Evolutionary conservation across 805 yeast species (phyloP).

Genomic region (Ogataea thermomethanolica): DNA sequence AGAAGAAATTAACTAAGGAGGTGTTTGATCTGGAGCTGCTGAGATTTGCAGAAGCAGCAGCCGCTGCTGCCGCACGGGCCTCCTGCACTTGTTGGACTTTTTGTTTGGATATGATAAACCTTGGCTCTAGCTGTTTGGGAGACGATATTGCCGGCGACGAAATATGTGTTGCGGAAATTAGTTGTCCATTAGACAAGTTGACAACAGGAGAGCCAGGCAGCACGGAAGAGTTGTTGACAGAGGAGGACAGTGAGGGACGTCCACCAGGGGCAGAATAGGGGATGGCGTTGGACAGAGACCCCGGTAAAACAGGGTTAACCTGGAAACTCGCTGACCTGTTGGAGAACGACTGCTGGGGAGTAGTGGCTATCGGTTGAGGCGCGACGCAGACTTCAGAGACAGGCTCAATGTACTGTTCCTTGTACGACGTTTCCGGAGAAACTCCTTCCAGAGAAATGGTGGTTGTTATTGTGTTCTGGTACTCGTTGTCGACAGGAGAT

Average conservation of each 20-base stretch:
- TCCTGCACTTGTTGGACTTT: slow-evolving; percentile 57
- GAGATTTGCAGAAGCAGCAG: slow-evolving; percentile 6
- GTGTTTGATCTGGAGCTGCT: slow-evolving; percentile 38
- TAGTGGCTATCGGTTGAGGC: slow-evolving; percentile 12
- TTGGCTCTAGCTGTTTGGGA: slow-evolving; percentile 67
- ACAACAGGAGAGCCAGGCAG: slow-evolving; percentile 8
- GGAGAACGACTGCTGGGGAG: slow-evolving; percentile 11
- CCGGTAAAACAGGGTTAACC: slow-evolving; percentile 23
- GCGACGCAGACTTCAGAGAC: slow-evolving; percentile 5
- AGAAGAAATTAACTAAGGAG: slow-evolving; percentile 49
- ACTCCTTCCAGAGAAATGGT: slow-evolving; percentile 34
- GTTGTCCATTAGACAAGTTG: slow-evolving; percentile 52
- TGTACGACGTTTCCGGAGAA: slow-evolving; percentile 28
- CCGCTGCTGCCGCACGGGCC: slow-evolving; percentile 34
- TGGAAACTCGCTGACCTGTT: slow-evolving; percentile 15
- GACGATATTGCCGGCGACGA: slow-evolving; percentile 64
- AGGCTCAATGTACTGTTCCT: slow-evolving; percentile 5
- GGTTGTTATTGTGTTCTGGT: slow-evolving; percentile 31
- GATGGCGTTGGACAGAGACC: slow-evolving; percentile 54
- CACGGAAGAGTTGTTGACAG: slow-evolving; percentile 6
- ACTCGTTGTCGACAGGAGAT: slow-evolving; percentile 17
- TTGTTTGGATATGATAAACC: slow-evolving; percentile 81
- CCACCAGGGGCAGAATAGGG: slow-evolving; percentile 77
- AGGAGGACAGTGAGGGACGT: slow-evolving; percentile 31
- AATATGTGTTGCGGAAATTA: slow-evolving; percentile 59